Evolutionary conservation across 2,329 filamentous ascomycete genomes (phyloP).

Genomic region (Lithohypha guttulata): DNA sequence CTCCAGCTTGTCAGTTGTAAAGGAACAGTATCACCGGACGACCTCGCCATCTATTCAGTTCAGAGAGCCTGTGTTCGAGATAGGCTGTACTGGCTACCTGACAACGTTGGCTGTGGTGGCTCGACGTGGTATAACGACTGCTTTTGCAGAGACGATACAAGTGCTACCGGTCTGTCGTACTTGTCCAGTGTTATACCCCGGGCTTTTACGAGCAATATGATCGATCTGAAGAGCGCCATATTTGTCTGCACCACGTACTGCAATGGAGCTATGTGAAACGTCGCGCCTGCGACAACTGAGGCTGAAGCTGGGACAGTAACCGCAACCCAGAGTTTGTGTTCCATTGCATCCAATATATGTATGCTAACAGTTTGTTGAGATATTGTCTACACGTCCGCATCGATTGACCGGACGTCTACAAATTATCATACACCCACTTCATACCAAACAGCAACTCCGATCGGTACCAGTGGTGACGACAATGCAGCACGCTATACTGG

Average conservation of each 20-base stretch:
- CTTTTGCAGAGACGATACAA: neutral
- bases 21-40: neutral
- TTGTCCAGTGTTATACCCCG: neutral
- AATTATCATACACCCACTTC: neutral
- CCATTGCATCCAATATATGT: neutral
- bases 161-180: neutral
- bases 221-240: neutral
- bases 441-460: neutral
- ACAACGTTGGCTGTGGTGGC: neutral
- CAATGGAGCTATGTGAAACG: neutral
- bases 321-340: neutral
- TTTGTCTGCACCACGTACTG: neutral
- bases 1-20: no score
- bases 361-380: neutral
- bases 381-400: neutral
- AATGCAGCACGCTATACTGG: neutral
- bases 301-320: neutral
- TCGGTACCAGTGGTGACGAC: neutral
- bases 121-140: neutral
- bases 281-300: neutral
- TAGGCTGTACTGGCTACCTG: neutral
- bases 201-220: neutral
- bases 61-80: neutral
- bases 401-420: neutral
- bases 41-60: neutral